Evolutionary conservation across 257 asterid genomes (phyloP), one percentile per base, ranked within the genome.

Genomic region (Lithospermum erythrorhizon): DNA sequence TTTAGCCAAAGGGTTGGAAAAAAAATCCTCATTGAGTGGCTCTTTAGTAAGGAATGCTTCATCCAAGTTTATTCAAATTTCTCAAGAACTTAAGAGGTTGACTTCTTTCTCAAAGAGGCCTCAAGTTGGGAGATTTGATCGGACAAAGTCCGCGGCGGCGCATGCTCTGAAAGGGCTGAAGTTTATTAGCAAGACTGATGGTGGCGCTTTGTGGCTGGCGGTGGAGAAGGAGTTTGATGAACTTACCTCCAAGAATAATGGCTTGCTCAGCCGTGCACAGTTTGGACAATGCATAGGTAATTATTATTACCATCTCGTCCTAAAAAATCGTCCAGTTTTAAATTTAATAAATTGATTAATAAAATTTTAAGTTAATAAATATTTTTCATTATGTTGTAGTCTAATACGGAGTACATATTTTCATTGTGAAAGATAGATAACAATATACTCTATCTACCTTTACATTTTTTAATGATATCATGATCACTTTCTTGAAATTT

Each of bases 211-310:
- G 11, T 74, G 76, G 79, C 58, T 61, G 16, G 58, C 56, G 23
- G 79, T 74, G 11, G 70, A 66, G 18, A 59, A 66, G 15, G 47
- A 70, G 6, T 74, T 74, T 53, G 16, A 74, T 21, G 70, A 70
- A 17, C 67, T 74, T 9, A 65, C 70, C 2, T 65, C 65, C 68
- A 23, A 15, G 45, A 23, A 71, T 48, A 48, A 63, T 20, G 65
- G 76, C 15, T 59, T 70, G 47, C 73, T 74, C 3, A 67, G 73
- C 13, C 71, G 63, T 9, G 59, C 32, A 3, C 56, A 23, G 27
- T 74, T 74, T 49, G 72, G 70, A 19, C 61, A 70, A 48, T 74
- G 79, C 67, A 70, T 74, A 62, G 79, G 79, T 74, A 22, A 51
- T 2, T 10, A n/a, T 35, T 35, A 10, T 6, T 35, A 35, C 14